Base-by-base conservation (phyloP, 2,329 filamentous ascomycete species). In the Tolypocladium ophioglossoides region DNA sequence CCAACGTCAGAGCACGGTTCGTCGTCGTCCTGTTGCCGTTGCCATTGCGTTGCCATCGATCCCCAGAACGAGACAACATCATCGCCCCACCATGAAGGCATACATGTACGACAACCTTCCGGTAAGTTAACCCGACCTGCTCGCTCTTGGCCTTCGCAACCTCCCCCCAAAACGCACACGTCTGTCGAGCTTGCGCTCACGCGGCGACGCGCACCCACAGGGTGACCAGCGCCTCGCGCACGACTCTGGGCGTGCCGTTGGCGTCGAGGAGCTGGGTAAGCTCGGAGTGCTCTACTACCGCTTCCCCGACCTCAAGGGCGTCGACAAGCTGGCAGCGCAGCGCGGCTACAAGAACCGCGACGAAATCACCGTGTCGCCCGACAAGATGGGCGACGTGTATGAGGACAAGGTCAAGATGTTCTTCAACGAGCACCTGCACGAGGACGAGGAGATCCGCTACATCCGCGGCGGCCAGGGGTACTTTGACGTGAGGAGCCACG, bases 401-500 rank as follows among this genome's bases (percentile, higher is more conserved):
- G 92, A 99, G 72, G 82, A 87, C 59, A 97, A 97, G 72, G 90
- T 99, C 58, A 91, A 90, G 75, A 83, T 73, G 61, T 99, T 99
- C 76, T 99, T 97, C 75, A 70, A 87, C 63, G 94, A 99, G 78
- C 94, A 99, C 70, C 71, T 99, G 64, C 94, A 99, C 68, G 94
- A 99, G 75, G 94, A 99, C 63, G 94, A 99, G 74, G 94, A 99
- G 78, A 99, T 99, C 61, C 79, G 94, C 50, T 99, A 96, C 66
- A 91, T 99, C 61, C 78, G 90, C 35, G 91, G 86, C 57, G 94
- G 94, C 0, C 80, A 82, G 54, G 94, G 94, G 0, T 99, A 87
- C 70, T 99, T 99, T 68, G 94, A 99, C 71, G 91, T 99, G 3
- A 78, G 94, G 50, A 86, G 83, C 65, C 77, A 87, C 69, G 82